phyloP scores from a whole-genome alignment of 2,329 filamentous ascomycete genomes.

The Fusarium sp. region DNA sequence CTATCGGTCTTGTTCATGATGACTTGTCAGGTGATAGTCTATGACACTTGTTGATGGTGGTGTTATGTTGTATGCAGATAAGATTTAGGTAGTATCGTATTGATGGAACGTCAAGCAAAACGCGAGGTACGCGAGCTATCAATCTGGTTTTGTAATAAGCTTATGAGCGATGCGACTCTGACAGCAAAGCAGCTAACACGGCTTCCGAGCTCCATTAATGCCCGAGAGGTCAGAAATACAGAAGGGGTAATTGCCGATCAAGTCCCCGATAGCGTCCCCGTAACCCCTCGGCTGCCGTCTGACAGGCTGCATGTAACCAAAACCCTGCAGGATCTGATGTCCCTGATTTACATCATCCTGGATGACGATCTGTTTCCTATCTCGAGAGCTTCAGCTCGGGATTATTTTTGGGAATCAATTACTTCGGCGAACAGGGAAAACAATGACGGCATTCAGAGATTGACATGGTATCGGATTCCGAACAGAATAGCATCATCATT shows the following conservation, averaged over 20 bases:
- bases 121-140: neutral
- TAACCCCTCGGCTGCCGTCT: conserved; percentile 24
- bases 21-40: neutral
- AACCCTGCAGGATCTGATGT: neutral
- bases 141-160: conserved; percentile 5
- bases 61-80: neutral
- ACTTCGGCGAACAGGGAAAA: neutral
- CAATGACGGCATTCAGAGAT: neutral
- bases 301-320: neutral
- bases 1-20: conserved; percentile 29
- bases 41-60: neutral
- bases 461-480: conserved; percentile 17
- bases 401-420: neutral
- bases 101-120: neutral
- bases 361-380: neutral
- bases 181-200: neutral
- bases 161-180: neutral
- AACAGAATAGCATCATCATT: neutral
- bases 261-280: conserved; percentile 20
- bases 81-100: neutral
- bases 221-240: neutral
- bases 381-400: conserved; percentile 18
- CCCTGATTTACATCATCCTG: neutral
- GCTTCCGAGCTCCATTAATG: conserved; percentile 14
- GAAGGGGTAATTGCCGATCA: neutral